These are phyloP conservation scores for Nakataea oryzae DNA, from an alignment of 2,329 filamentous ascomycete genomes.

Conservation along the genomic window DNA sequence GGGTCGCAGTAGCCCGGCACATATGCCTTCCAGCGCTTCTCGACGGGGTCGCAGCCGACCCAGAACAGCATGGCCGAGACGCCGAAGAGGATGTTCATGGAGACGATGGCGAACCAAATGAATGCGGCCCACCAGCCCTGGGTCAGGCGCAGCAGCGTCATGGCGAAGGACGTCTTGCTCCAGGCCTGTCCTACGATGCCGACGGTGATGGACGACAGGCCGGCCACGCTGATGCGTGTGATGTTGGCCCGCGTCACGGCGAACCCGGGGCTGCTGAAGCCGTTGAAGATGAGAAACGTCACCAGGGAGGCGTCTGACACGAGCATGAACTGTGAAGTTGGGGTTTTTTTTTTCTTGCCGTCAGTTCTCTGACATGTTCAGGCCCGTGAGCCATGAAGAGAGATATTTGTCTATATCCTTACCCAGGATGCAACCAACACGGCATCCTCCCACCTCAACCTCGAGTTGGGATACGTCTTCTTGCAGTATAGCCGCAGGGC, in stretches of 20 bases:
- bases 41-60: constrained; percentile 12
- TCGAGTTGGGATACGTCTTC: constrained; percentile 7
- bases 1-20: constrained; percentile 2
- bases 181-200: constrained; percentile 21
- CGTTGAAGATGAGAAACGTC: constrained; percentile 6
- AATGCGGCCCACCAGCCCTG: constrained; percentile 14
- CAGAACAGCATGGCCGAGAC: constrained; percentile 12
- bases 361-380: too few relatives aligned
- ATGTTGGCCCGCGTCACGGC: constrained; percentile 9
- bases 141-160: constrained; percentile 21
- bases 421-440: constrained; percentile 2
- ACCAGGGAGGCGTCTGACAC: background rate
- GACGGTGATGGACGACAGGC: constrained; percentile 14
- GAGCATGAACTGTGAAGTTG: background rate
- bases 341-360: background rate
- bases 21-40: constrained; percentile 10
- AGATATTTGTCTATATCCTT: background rate
- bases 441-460: background rate
- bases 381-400: too few relatives aligned
- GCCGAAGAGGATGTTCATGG: constrained; percentile 15
- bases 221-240: constrained; percentile 10
- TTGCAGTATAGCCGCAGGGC: constrained; percentile 17
- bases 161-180: constrained; percentile 27
- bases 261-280: constrained; percentile 11
- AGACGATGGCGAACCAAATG: constrained; percentile 21